Percentiles rank a stretch among this genome's conserved stretches.
Evolutionary conservation across 306 rosid genomes (phyloP).

Genomic region (Senna tora): DNA sequence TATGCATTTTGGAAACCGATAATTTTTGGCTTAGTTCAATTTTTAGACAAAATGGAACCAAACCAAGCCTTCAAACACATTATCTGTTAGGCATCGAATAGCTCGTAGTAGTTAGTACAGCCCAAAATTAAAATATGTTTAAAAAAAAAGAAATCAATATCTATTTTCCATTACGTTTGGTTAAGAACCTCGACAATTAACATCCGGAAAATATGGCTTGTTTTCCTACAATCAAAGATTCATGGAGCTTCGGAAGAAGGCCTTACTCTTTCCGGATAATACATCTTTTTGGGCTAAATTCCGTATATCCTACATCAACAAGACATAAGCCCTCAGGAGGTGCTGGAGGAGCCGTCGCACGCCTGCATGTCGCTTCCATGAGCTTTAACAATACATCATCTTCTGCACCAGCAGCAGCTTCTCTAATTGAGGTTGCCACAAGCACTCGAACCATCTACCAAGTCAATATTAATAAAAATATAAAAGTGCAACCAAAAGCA

Average conservation of each 20-base stretch:
- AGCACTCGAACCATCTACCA: conserved; percentile 91
- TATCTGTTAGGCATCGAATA: no score
- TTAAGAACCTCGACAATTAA: neutral
- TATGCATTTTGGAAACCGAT: no score
- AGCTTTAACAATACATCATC: conserved; percentile 78
- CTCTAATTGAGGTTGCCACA: conserved; percentile 90
- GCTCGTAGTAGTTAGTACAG: no score
- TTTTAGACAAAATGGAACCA: no score
- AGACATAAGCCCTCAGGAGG: conserved; percentile 91
- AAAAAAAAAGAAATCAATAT: neutral
- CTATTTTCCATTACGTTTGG: neutral
- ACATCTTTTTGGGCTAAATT: conserved; percentile 58
- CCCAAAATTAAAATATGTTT: neutral
- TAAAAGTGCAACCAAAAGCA: conserved; percentile 1
- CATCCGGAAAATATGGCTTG: neutral
- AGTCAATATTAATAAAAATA: conserved; percentile 9
- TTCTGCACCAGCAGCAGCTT: conserved; percentile 91
- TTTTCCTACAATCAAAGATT: neutral
- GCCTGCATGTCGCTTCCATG: conserved; percentile 86
- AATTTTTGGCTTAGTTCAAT: no score
- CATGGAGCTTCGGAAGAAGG: conserved; percentile 2
- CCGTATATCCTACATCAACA: conserved; percentile 85
- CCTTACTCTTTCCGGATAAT: conserved; percentile 53
- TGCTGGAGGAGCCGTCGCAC: conserved; percentile 97
- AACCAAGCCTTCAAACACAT: no score